Conservation (phyloP, 352 stramenopile species). For the Saprolegnia diclina region DNA sequence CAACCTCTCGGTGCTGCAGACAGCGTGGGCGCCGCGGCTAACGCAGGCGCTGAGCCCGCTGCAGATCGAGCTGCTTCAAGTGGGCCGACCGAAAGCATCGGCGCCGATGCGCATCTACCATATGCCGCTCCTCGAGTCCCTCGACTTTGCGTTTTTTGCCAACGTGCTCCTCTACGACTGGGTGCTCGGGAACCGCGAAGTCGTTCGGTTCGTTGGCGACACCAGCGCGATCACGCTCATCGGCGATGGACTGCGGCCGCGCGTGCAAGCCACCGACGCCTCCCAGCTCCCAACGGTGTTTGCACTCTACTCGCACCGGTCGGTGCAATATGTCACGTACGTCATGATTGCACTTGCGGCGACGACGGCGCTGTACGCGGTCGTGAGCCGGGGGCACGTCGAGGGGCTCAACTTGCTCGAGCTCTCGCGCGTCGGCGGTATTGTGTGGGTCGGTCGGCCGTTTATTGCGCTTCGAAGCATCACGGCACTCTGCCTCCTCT, state of each 20-base stretch:
- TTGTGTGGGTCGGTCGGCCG: slow-evolving; percentile 6
- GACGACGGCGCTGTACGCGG: neutral
- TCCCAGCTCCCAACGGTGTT: slow-evolving; percentile 2
- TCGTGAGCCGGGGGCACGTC: neutral
- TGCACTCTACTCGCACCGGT: neutral
- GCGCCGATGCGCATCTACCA: neutral
- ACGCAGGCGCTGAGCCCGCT: neutral
- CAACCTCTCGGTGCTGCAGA: neutral
- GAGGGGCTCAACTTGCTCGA: slow-evolving; percentile 11
- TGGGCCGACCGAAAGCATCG: neutral
- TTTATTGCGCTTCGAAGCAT: neutral
- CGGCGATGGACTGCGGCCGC: neutral
- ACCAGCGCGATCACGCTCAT: neutral
- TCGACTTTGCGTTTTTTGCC: neutral
- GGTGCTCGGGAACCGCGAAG: slow-evolving; percentile 9
- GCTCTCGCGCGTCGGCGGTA: neutral
- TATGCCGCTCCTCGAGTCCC: neutral
- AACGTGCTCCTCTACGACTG: slow-evolving; percentile 9
- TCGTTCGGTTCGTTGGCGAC: slow-evolving; percentile 1
- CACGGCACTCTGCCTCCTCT: slow-evolving; percentile 7
- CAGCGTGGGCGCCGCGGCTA: neutral
- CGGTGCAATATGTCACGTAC: neutral
- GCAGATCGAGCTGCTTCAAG: neutral
- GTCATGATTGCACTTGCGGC: neutral
- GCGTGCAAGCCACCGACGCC: neutral